Evolutionary conservation across 2,329 filamentous ascomycete genomes (phyloP).

Genomic region (Tolypocladium tropicale): DNA sequence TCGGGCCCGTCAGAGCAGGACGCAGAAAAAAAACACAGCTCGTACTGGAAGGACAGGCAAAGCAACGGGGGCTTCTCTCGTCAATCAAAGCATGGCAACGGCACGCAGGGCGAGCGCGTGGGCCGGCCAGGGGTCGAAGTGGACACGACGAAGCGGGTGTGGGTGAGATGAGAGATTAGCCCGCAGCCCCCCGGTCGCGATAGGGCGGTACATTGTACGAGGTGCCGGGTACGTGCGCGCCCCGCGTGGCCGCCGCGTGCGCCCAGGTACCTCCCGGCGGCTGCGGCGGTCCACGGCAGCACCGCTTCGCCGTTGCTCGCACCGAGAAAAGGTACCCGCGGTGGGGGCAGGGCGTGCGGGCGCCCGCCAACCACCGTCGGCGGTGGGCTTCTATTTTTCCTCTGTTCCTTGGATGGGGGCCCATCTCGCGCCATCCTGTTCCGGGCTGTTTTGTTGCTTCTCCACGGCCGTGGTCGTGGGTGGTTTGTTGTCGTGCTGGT

Average conservation of each 20-base stretch:
- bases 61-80: no score
- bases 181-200: background rate
- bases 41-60: no score
- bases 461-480: background rate
- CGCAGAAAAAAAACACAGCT: no score
- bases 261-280: background rate
- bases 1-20: background rate
- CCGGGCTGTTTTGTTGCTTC: background rate
- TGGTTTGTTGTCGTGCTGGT: background rate
- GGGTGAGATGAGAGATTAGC: constrained; percentile 1
- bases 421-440: background rate
- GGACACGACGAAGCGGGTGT: constrained; percentile 8
- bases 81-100: background rate
- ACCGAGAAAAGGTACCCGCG: background rate
- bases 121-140: constrained; percentile 8
- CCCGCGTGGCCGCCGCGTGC: background rate
- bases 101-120: constrained; percentile 7
- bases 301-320: background rate
- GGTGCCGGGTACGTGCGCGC: background rate
- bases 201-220: background rate
- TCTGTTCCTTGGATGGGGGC: background rate
- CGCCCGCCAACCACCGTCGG: background rate
- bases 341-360: no score
- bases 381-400: background rate
- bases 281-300: background rate